Evolutionary conservation across 441 rosid species (phyloP).

Genomic region (Euphorbia schlechtendalii): DNA sequence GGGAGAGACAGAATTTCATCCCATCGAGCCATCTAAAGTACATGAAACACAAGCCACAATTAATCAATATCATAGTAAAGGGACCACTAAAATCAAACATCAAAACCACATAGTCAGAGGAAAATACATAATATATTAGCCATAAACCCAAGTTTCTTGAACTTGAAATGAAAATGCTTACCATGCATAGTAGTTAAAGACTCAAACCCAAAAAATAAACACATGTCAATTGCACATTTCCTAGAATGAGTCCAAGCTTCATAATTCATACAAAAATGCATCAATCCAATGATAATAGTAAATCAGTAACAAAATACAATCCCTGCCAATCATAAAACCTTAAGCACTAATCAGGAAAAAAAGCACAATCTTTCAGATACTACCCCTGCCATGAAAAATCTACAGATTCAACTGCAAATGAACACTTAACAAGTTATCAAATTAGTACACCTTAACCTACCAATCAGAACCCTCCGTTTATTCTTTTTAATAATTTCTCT

Average conservation of each 20-base stretch:
- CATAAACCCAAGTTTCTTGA: constrained; percentile 3
- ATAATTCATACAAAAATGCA: neutral
- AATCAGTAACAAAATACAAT: no score
- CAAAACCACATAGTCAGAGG: neutral
- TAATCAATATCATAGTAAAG: neutral
- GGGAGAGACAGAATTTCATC: constrained; percentile 86
- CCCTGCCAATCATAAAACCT: neutral
- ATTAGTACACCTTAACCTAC: no score
- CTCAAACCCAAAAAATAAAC: neutral
- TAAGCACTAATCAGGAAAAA: neutral
- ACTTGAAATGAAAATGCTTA: constrained; percentile 1
- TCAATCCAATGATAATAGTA: neutral
- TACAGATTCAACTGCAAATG: no score
- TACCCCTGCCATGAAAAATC: no score
- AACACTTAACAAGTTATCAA: no score
- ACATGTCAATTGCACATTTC: neutral
- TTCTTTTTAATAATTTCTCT: no score
- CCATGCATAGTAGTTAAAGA: no score
- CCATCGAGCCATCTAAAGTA: constrained; percentile 85
- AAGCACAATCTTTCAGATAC: neutral
- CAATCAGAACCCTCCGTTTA: no score
- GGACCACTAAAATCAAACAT: neutral
- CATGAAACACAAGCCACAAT: neutral
- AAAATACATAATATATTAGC: neutral
- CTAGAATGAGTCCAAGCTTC: neutral